Evolutionary conservation across 768 basidiomycete genomes (phyloP).

Genomic region (Lactifluus hygrophoroides): DNA sequence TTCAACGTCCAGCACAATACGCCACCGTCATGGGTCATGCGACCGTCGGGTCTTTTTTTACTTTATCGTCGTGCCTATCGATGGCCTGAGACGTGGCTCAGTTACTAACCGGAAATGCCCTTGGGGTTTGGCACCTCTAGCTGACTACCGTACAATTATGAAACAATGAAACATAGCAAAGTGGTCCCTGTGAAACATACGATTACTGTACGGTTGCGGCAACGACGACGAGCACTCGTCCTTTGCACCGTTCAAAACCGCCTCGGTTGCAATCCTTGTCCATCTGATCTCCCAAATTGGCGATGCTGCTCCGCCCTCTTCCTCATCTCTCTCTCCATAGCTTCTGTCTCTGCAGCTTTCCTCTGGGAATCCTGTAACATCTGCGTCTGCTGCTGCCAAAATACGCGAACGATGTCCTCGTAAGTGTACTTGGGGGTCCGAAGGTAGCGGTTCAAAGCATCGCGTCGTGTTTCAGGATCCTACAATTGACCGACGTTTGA

Average conservation of each 20-base stretch:
- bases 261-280: conserved; percentile 8
- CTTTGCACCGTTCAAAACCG: neutral
- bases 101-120: neutral
- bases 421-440: conserved; percentile 9
- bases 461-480: conserved; percentile 10
- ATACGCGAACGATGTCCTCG: conserved; percentile 6
- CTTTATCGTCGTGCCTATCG: neutral
- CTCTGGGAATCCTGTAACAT: neutral
- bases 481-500: neutral
- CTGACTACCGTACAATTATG: neutral
- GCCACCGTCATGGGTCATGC: neutral
- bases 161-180: neutral
- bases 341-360: conserved; percentile 3
- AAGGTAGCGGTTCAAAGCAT: conserved; percentile 4
- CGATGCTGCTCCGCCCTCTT: conserved; percentile 3
- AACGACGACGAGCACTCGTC: neutral
- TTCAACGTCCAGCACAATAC: neutral
- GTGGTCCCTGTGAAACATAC: neutral
- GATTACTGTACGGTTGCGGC: neutral
- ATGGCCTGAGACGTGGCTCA: neutral
- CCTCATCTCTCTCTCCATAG: conserved; percentile 7
- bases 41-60: neutral
- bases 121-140: neutral
- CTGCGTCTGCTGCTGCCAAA: conserved; percentile 8
- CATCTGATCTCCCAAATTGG: neutral